Conservation (phyloP, 345 rosid species). For the Raphanus raphanistrum region DNA sequence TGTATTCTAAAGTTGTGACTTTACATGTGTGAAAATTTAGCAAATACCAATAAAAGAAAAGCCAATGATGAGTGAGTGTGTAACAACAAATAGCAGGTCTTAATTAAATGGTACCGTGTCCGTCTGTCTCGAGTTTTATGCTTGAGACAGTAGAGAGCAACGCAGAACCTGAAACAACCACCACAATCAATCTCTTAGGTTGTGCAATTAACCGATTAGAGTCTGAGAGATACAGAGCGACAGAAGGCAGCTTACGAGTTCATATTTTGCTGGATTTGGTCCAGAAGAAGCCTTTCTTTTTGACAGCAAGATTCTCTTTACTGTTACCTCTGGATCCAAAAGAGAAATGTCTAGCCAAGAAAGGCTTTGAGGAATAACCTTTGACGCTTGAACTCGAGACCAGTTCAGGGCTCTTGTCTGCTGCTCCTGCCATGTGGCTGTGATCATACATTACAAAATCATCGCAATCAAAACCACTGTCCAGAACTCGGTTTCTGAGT, state of each 20-base stretch:
- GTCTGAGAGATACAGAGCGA: not conserved
- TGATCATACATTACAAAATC: slow-evolving; percentile 46
- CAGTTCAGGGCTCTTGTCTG: slow-evolving; percentile 53
- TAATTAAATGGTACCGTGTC: slow-evolving; percentile 18
- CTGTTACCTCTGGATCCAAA: slow-evolving; percentile 60
- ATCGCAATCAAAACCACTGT: slow-evolving; percentile 58
- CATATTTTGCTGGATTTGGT: slow-evolving; percentile 76
- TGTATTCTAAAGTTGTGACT: slow-evolving; percentile 25
- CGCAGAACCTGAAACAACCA: slow-evolving; percentile 26
- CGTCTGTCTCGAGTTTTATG: slow-evolving; percentile 20
- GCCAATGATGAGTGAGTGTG: slow-evolving; percentile 28
- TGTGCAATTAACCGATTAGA: not conserved
- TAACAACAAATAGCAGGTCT: slow-evolving; percentile 21
- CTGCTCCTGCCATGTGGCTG: slow-evolving; percentile 34
- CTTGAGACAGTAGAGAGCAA: slow-evolving; percentile 13
- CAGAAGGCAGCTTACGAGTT: slow-evolving; percentile 32
- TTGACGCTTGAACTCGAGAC: slow-evolving; percentile 69
- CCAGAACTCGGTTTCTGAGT: slow-evolving; percentile 65
- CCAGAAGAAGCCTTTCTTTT: slow-evolving; percentile 90
- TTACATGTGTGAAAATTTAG: slow-evolving; percentile 31
- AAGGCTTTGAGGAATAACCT: slow-evolving; percentile 57
- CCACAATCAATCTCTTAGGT: not conserved
- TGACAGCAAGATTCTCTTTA: slow-evolving; percentile 52
- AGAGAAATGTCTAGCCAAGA: slow-evolving; percentile 74
- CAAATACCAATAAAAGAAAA: not conserved